phyloP scores from a whole-genome alignment of 2,329 filamentous ascomycete species.

The Trichoderma harzianum region DNA sequence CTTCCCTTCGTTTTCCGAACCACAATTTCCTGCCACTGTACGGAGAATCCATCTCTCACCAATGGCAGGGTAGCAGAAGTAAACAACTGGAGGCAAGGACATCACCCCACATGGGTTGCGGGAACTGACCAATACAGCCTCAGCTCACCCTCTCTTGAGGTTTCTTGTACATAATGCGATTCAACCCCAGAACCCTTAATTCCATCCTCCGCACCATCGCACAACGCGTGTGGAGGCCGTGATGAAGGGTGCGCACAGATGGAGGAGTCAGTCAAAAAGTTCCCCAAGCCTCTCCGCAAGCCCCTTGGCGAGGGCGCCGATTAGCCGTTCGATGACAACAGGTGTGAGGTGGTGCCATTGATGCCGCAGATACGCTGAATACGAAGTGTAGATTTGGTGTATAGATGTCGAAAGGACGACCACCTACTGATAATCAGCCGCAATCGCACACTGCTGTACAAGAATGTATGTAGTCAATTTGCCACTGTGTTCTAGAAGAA shows the following conservation, averaged over 20 bases:
- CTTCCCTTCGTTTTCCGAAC: neutral
- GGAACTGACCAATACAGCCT: neutral
- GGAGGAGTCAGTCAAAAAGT: slow-evolving; percentile 14
- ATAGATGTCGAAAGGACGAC: neutral
- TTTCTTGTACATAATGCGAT: slow-evolving; percentile 13
- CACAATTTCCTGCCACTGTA: neutral
- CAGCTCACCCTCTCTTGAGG: neutral
- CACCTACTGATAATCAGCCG: neutral
- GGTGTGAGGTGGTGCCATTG: neutral
- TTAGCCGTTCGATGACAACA: neutral
- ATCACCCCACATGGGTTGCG: neutral
- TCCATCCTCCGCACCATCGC: slow-evolving; percentile 10
- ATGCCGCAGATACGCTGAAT: neutral
- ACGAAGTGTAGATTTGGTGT: neutral
- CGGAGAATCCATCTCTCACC: neutral
- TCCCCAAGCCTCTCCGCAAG: slow-evolving; percentile 12
- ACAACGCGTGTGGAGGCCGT: slow-evolving; percentile 6
- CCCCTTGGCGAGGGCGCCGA: slow-evolving; percentile 1
- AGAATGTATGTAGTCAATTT: neutral
- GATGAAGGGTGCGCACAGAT: slow-evolving; percentile 7
- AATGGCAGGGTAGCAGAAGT: neutral
- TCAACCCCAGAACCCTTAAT: slow-evolving; percentile 14
- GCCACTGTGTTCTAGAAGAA: neutral
- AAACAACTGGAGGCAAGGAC: neutral
- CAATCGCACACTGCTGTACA: neutral